phyloP scores from a whole-genome alignment of 2,329 filamentous ascomycete genomes.

The Cladophialophora immunda region DNA sequence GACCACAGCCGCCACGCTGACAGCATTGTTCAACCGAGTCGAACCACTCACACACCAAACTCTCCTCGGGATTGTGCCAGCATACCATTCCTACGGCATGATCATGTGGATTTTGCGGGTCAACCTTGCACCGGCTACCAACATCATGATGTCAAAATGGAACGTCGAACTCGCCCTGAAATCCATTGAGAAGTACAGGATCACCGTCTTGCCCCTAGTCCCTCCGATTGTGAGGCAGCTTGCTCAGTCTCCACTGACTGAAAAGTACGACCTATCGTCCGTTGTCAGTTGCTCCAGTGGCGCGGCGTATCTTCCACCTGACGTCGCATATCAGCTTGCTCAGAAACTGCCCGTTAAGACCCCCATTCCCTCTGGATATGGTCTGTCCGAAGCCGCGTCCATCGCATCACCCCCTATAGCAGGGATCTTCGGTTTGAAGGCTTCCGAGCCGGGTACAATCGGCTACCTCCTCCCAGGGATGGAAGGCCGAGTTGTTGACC shows the following conservation, averaged over 20 bases:
- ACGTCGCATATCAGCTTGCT: not conserved
- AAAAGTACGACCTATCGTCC: slow-evolving; percentile 1
- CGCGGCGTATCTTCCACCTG: not conserved
- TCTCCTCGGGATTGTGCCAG: not conserved
- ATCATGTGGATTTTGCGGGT: slow-evolving; percentile 2
- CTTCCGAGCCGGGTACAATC: not conserved
- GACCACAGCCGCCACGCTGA: not conserved
- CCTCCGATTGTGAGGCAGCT: slow-evolving; percentile 3
- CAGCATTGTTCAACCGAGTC: not conserved
- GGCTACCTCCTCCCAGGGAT: not conserved
- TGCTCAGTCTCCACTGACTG: not conserved
- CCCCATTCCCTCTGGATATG: not conserved
- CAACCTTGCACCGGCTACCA: not conserved
- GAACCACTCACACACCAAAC: slow-evolving; percentile 3
- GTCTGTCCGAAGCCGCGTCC: not conserved
- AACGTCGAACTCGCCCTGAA: not conserved
- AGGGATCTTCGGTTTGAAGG: not conserved
- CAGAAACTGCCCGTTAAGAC: not conserved
- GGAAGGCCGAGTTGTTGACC: slow-evolving; percentile 4
- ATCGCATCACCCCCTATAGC: not conserved
- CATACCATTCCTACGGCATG: slow-evolving; percentile 6
- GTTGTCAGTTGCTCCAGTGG: not conserved
- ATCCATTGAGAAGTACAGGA: slow-evolving; percentile 1
- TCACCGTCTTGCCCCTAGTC: not conserved
- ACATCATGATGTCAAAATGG: slow-evolving; percentile 1